Evolutionary conservation across 2,329 filamentous ascomycete species (phyloP).

Genomic region (Colletotrichum sp.): DNA sequence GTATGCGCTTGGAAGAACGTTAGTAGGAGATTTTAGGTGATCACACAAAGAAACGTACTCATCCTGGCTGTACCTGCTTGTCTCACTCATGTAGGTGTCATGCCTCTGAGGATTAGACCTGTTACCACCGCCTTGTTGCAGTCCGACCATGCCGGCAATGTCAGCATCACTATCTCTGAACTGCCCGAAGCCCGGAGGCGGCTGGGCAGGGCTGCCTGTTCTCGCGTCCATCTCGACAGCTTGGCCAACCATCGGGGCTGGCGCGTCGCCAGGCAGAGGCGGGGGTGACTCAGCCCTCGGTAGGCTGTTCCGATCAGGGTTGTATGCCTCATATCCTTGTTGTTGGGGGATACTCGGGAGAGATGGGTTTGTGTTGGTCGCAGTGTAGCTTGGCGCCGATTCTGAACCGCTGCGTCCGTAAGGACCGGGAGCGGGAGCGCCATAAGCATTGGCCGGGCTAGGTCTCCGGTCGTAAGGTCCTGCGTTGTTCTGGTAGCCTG

Average conservation of each 20-base stretch:
- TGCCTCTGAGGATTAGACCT: conserved; percentile 39
- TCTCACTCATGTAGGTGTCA: conserved; percentile 65
- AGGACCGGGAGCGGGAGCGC: conserved; percentile 26
- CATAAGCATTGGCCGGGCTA: conserved; percentile 41
- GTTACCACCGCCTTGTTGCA: conserved; percentile 61
- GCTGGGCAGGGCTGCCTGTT: conserved; percentile 55
- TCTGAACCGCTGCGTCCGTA: conserved; percentile 39
- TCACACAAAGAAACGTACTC: conserved; percentile 61
- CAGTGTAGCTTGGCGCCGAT: conserved; percentile 40
- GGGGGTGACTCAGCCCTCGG: conserved; percentile 70
- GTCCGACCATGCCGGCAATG: conserved; percentile 74
- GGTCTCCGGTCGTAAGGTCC: conserved; percentile 42
- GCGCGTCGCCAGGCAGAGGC: conserved; percentile 55
- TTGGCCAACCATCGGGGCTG: conserved; percentile 57
- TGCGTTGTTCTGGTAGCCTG: conserved; percentile 43
- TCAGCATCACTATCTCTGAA: conserved; percentile 72
- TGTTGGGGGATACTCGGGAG: conserved; percentile 36
- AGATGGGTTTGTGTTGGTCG: conserved; percentile 39
- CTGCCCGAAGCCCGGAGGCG: conserved; percentile 47
- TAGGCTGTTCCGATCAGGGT: conserved; percentile 46
- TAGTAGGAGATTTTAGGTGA: conserved; percentile 26
- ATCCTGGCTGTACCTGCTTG: conserved; percentile 74
- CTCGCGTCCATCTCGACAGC: conserved; percentile 82
- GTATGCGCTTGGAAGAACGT: conserved; percentile 52
- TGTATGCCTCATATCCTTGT: conserved; percentile 47